phyloP scores from a whole-genome alignment of 164 flowering plant species.

The Nymphaea thermarum region DNA sequence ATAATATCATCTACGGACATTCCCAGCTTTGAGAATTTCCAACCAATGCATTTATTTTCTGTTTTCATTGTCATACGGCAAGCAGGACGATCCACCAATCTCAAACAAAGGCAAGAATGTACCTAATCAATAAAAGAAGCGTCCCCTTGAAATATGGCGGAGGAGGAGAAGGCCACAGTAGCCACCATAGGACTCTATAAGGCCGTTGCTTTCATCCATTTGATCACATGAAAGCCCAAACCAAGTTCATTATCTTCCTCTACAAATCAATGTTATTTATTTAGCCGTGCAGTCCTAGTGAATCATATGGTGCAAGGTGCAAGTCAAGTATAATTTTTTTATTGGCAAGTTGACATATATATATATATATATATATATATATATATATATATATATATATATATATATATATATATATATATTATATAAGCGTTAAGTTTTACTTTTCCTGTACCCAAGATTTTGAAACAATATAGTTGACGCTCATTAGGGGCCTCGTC shows the following conservation, averaged over 20 bases:
- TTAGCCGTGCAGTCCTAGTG: too few relatives aligned
- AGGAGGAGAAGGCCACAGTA: background rate
- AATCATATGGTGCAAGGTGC: too few relatives aligned
- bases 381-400: too few relatives aligned
- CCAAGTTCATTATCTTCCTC: background rate
- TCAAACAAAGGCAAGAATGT: background rate
- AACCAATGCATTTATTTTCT: background rate
- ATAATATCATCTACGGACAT: background rate
- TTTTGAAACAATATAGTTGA: too few relatives aligned
- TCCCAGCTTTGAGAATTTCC: background rate
- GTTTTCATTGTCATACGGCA: too few relatives aligned
- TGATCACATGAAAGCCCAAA: background rate
- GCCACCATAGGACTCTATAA: background rate
- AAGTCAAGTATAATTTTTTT: too few relatives aligned
- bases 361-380: too few relatives aligned
- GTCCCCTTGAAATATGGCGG: background rate
- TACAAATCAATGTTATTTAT: background rate
- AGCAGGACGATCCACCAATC: background rate
- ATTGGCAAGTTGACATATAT: too few relatives aligned
- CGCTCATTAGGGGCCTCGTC: too few relatives aligned
- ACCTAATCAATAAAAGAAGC: background rate
- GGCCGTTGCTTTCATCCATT: background rate
- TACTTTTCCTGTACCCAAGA: too few relatives aligned
- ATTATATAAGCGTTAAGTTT: too few relatives aligned
- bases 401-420: too few relatives aligned